These are phyloP conservation scores for Pontederia paniculata DNA, from an alignment of 176 grass and related monocot species.

Conservation along the genomic window DNA sequence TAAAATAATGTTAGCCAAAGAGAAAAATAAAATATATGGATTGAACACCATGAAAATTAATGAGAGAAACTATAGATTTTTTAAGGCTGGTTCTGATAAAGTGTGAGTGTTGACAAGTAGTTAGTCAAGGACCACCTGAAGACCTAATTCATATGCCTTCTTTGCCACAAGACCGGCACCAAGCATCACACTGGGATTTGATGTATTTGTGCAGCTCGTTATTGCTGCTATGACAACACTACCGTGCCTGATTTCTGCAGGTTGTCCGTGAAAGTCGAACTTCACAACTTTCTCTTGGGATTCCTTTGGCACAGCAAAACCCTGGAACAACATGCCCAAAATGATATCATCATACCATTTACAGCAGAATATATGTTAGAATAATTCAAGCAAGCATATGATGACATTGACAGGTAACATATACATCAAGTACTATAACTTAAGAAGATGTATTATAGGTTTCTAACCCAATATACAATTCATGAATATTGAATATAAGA, in stretches of 20 bases:
- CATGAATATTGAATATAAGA: no score
- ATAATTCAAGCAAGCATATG: no score
- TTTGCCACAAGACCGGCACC: slow-evolving; percentile 33
- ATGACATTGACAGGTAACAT: no score
- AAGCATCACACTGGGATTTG: slow-evolving; percentile 34
- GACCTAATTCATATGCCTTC: slow-evolving; percentile 29
- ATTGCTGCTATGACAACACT: slow-evolving; percentile 34
- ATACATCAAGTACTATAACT: no score
- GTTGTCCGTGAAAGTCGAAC: slow-evolving; percentile 25
- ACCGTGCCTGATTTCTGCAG: slow-evolving; percentile 26
- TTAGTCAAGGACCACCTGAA: slow-evolving; percentile 7
- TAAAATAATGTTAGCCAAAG: background rate
- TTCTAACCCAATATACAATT: no score
- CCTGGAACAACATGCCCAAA: background rate
- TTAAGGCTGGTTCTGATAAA: background rate
- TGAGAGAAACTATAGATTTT: background rate
- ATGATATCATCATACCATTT: no score
- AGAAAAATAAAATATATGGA: background rate
- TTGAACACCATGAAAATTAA: background rate
- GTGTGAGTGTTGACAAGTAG: background rate
- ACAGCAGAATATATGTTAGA: no score
- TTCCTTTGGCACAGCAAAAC: slow-evolving; percentile 15
- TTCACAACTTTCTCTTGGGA: slow-evolving; percentile 17
- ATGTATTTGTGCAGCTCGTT: slow-evolving; percentile 38
- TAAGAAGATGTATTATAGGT: no score